Percentiles rank a stretch among this genome's conserved stretches.
Evolutionary conservation across 495 filamentous ascomycete genomes (phyloP).

Genomic region (Durotheca rogersii): DNA sequence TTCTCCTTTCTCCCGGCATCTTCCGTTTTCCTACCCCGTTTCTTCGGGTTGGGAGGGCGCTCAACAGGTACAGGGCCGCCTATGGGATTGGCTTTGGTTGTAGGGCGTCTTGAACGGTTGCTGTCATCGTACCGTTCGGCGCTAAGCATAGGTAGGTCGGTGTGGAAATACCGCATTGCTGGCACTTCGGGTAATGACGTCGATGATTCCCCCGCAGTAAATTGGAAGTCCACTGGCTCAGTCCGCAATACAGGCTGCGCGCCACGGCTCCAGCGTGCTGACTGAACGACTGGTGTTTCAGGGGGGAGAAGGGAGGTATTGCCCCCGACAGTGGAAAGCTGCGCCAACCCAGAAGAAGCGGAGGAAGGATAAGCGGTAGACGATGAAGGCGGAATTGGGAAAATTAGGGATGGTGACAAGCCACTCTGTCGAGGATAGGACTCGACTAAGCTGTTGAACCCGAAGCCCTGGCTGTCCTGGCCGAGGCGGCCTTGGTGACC

Average conservation of each 20-base stretch:
- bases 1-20: slow-evolving; percentile 26
- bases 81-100: slow-evolving; percentile 22
- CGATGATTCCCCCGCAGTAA: slow-evolving; percentile 2
- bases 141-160: slow-evolving; percentile 49
- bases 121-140: slow-evolving; percentile 50
- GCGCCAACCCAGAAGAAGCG: neutral
- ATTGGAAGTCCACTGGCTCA: slow-evolving; percentile 5
- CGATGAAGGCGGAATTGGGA: slow-evolving; percentile 8
- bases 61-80: slow-evolving; percentile 1
- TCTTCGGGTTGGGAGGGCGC: slow-evolving; percentile 20
- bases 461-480: neutral
- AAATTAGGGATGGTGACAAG: slow-evolving; percentile 9
- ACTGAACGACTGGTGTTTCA: slow-evolving; percentile 1
- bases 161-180: slow-evolving; percentile 38
- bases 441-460: neutral
- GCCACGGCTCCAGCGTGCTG: slow-evolving; percentile 15
- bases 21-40: slow-evolving; percentile 30
- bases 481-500: neutral
- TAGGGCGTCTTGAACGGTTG: slow-evolving; percentile 11
- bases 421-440: slow-evolving; percentile 6
- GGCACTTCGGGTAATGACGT: slow-evolving; percentile 11
- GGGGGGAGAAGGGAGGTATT: slow-evolving; percentile 1
- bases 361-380: slow-evolving; percentile 5
- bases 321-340: slow-evolving; percentile 1
- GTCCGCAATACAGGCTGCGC: slow-evolving; percentile 9